Evolutionary conservation across 306 rosid species (phyloP).

Genomic region (Castanopsis chinensis): DNA sequence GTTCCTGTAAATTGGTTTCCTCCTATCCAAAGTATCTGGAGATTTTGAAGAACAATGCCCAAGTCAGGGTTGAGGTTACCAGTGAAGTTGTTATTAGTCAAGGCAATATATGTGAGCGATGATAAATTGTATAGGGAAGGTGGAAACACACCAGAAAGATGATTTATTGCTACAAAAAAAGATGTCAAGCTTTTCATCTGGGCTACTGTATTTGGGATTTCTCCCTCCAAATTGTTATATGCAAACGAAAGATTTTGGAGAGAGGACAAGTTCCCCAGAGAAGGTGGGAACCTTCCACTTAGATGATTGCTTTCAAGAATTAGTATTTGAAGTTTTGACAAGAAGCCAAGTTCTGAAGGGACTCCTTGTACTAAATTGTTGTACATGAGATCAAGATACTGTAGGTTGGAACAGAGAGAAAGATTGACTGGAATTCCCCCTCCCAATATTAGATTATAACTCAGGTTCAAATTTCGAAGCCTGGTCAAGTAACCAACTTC

Average conservation of each 20-base stretch:
- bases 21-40: neutral
- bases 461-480: neutral
- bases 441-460: neutral
- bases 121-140: neutral
- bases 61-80: neutral
- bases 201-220: neutral
- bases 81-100: neutral
- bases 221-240: neutral
- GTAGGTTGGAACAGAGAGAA: neutral
- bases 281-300: neutral
- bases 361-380: neutral
- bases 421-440: constrained; percentile 1
- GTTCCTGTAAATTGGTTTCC: neutral
- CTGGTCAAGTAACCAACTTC: neutral
- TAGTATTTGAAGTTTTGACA: neutral
- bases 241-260: neutral
- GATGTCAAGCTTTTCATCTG: neutral
- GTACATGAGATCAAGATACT: neutral
- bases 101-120: neutral
- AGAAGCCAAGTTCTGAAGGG: neutral
- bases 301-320: neutral
- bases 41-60: neutral
- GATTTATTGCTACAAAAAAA: neutral
- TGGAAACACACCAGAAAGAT: neutral
- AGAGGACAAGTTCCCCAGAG: neutral